These are phyloP conservation scores for Tetratostichococcus sp. DNA, from an alignment of 139 green algal genomes.

Conservation along the genomic window DNA sequence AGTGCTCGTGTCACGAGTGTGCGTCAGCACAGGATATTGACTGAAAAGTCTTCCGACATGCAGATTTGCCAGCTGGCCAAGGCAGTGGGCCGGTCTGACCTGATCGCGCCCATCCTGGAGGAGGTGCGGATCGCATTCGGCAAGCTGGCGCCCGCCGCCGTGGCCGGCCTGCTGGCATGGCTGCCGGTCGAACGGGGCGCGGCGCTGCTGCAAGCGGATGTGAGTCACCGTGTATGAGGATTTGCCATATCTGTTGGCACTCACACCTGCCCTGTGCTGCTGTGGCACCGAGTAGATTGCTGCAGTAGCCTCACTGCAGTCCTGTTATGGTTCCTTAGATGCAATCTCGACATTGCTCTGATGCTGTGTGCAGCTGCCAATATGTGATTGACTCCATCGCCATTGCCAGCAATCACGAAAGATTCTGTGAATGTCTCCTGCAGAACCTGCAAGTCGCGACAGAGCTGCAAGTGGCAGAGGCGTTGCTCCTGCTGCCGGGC, in stretches of 20 bases:
- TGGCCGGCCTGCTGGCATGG: not conserved
- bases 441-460: not conserved
- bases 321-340: too few species aligned
- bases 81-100: not conserved
- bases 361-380: too few species aligned
- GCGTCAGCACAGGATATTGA: too few species aligned
- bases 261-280: too few species aligned
- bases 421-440: too few species aligned
- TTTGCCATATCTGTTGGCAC: too few species aligned
- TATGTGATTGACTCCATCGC: too few species aligned
- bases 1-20: too few species aligned
- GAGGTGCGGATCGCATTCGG: not conserved
- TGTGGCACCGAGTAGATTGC: too few species aligned
- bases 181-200: not conserved
- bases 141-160: not conserved
- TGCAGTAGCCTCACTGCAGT: too few species aligned
- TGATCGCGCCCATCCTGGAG: not conserved
- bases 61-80: not conserved
- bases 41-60: not conserved
- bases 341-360: too few species aligned
- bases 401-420: too few species aligned
- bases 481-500: not conserved
- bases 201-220: not conserved
- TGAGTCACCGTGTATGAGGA: not conserved
- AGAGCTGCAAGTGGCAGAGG: not conserved